Conservation (phyloP, 345 rosid species). For the Eucalyptus shirleyi region DNA sequence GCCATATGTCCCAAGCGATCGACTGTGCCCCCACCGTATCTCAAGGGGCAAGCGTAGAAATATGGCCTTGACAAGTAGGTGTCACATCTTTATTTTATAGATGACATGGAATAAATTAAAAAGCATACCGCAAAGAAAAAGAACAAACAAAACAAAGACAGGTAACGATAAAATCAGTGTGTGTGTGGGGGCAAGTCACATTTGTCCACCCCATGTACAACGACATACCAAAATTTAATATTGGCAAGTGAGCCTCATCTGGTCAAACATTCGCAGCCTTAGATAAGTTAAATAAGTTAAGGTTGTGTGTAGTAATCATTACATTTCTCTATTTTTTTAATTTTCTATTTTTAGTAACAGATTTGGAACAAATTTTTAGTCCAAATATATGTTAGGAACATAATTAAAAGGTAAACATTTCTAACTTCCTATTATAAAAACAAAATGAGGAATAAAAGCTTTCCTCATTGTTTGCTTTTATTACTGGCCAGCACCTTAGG, state of each 20-base stretch:
- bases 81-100: neutral
- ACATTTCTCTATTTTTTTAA: fast-evolving
- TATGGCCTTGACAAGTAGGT: neutral
- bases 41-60: neutral
- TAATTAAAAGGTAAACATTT: too few species aligned
- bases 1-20: neutral
- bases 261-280: neutral
- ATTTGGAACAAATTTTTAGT: too few species aligned
- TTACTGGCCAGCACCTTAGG: fast-evolving
- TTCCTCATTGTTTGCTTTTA: fast-evolving
- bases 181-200: neutral
- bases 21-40: neutral
- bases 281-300: too few species aligned
- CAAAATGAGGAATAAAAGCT: fast-evolving
- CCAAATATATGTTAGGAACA: too few species aligned
- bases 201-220: neutral
- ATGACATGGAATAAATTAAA: neutral
- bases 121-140: neutral
- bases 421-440: too few species aligned
- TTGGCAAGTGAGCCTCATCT: neutral
- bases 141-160: neutral
- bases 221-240: too few species aligned
- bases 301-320: fast-evolving
- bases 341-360: fast-evolving
- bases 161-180: neutral